A percentile compares a stretch with the other conserved stretches of the same genome.
Evolutionary conservation across 2,329 filamentous ascomycete species (phyloP).

Genomic region (Cucurbitaria berberidis): DNA sequence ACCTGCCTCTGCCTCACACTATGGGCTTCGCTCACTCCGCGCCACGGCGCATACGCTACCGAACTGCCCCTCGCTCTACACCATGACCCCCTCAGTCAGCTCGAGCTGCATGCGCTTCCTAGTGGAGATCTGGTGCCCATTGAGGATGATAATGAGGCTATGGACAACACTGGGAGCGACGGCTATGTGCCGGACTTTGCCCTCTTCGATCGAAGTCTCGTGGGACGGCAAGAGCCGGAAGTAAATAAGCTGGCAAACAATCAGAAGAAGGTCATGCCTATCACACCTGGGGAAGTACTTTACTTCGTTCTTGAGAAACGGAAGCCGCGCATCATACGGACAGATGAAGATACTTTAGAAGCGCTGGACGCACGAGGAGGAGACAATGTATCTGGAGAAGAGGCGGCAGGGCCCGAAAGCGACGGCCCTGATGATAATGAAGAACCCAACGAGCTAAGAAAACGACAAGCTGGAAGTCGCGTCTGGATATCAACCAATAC

Average conservation of each 20-base stretch:
- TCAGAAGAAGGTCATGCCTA: constrained; percentile 62
- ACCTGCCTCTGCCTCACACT: constrained; percentile 65
- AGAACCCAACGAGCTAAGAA: constrained; percentile 17
- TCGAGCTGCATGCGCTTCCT: constrained; percentile 18
- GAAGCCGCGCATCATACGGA: constrained; percentile 57
- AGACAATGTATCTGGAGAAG: constrained; percentile 11
- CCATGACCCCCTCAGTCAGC: constrained; percentile 17
- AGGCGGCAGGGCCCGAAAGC: not conserved
- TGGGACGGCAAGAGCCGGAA: constrained; percentile 63
- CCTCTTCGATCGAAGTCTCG: constrained; percentile 66
- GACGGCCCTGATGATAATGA: constrained; percentile 12
- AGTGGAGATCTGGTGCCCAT: constrained; percentile 53
- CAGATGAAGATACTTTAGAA: constrained; percentile 31
- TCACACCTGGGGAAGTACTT: constrained; percentile 67
- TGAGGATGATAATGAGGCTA: constrained; percentile 30
- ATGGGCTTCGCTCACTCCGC: constrained; percentile 65
- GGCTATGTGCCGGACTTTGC: constrained; percentile 67
- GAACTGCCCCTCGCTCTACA: constrained; percentile 52
- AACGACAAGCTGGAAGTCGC: constrained; percentile 42
- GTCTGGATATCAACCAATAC: constrained; percentile 88
- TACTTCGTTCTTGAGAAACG: constrained; percentile 69
- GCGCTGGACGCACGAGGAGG: constrained; percentile 27
- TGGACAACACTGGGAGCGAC: constrained; percentile 39
- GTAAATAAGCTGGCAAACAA: constrained; percentile 68
- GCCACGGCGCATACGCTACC: constrained; percentile 64